Base-by-base conservation (phyloP, 192 early-diverging fungal genomes). In the Geosiphon pyriformis region DNA sequence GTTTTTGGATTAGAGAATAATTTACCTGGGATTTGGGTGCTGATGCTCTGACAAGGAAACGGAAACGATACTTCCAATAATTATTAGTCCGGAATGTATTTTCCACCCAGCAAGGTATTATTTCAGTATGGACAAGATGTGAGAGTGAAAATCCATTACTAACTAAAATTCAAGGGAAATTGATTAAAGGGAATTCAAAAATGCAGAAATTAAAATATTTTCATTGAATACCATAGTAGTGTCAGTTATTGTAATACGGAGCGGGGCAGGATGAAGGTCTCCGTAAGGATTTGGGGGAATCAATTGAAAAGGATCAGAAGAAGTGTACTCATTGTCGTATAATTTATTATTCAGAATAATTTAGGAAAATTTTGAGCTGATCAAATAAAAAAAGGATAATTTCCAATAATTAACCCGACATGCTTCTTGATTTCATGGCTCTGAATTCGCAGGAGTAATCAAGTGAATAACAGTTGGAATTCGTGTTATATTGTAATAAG, bases 61-160 rank as follows among this genome's bases (percentile, higher is more conserved):
- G 85, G 88, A 0, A 79, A 75, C 32, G 83, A 72, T 11, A 94
- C 80, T 53, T 80, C 70, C 25, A 95, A 59, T 2, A 75, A 55
- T 59, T 75, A 62, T 23, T 71, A 65, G 11, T 64, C 72, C 6
- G 74, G 67, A 50, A 87, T 77, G 57, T 80, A 93, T 2, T 70
- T 80, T 0, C 95, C 95, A 57, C 94, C 95, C 4, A 97, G 80
- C 26, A 97, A 78, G 17, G 94, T 94, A 97, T 95, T 48, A 95
- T 89, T 67, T 97, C 95, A 1, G 93, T 93, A 67, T 92, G 78
- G 11, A 90, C 89, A 69, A 97, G 76, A 72, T 97, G 94, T 27
- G n/a, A n/a, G 93, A 80, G 59, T 96, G 94, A 70, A 97, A 86
- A 66, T 97, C 94, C 86, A 97, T 94, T 26, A 94, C 81, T 59